Base-by-base conservation (phyloP, 176 grass and related monocot genomes). In the Musa troglodytarum region DNA sequence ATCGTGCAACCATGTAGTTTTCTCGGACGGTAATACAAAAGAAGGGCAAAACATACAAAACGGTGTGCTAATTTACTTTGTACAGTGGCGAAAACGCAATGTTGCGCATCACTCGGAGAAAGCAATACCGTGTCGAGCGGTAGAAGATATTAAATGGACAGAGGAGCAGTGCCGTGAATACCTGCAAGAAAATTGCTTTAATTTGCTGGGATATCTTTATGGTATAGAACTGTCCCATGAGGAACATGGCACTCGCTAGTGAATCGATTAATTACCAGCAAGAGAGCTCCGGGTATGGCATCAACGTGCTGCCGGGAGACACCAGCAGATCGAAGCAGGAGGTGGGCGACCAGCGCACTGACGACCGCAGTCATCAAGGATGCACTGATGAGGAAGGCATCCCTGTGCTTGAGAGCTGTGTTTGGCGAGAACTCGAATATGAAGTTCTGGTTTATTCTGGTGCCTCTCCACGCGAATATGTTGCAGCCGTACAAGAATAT, bases 401-500 rank as follows among this genome's bases (percentile, higher is more conserved):
- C 95, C 13, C 90, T 58, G 78, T 93, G 86, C 11, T 86, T 93
- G 8, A 98, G 80, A 61, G 90, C 95, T 0, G 95, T 93, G 73
- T 25, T 89, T 0, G 84, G 69, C 10, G 83, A 77, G 74, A 98
- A 91, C 20, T 93, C 90, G 1, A 98, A 98, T 55, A 98, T 94
- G 88, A 93, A 98, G 25, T 98, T 98, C 69, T 83, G 50, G 76
- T 84, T 98, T 52, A 98, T 98, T 78, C 95, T 69, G 24, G 89
- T 91, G 63, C 69, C 80, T 78, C 86, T 93, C 95, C 95, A 98
- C 82, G 89, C 78, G 75, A 89, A 87, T 13, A 98, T 77, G 69
- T 98, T 93, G 86, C 95, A 98, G 0, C 95, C 95, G 24, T 98
- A 98, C 15, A 98, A 54, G 74, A 98, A 98, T 78, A 87, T 80